phyloP scores from a whole-genome alignment of 495 filamentous ascomycete species.

The Articulospora tetracladia region DNA sequence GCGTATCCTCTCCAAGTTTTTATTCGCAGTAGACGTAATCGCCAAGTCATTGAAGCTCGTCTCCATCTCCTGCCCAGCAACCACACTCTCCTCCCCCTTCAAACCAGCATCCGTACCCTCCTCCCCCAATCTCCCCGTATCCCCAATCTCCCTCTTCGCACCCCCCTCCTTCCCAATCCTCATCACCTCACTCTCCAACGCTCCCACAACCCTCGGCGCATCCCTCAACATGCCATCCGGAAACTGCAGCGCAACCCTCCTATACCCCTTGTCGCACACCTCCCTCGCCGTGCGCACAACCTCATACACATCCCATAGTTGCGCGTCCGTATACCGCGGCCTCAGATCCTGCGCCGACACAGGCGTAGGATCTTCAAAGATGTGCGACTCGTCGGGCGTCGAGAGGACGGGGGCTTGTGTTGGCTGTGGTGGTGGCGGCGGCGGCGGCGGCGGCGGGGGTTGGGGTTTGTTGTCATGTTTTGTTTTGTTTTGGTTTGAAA shows the following conservation, averaged over 20 bases:
- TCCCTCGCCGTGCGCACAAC: conserved; percentile 76
- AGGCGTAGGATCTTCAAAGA: conserved; percentile 60
- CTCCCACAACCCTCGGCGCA: conserved; percentile 74
- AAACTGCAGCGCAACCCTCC: conserved; percentile 84
- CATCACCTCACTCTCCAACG: conserved; percentile 61
- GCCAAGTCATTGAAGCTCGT: neutral
- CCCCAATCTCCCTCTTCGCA: neutral
- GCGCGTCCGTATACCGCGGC: conserved; percentile 56
- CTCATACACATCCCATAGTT: conserved; percentile 78
- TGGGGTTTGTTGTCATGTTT: too few relatives aligned
- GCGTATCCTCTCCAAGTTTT: conserved; percentile 34
- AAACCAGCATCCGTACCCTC: neutral
- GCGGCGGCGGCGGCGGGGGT: too few relatives aligned
- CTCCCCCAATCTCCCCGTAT: neutral
- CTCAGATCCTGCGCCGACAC: conserved; percentile 32
- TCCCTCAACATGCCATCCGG: conserved; percentile 88
- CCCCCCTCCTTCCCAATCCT: conserved; percentile 27
- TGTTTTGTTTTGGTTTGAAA: too few relatives aligned
- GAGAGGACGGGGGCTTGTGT: conserved; percentile 69
- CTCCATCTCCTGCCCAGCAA: neutral
- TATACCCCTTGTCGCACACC: conserved; percentile 65
- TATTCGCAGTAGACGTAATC: neutral
- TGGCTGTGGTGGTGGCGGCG: too few relatives aligned
- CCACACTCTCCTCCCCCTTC: neutral
- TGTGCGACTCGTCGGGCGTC: conserved; percentile 70